phyloP scores from a whole-genome alignment of 495 filamentous ascomycete species.

The Chaetomium fimeti region DNA sequence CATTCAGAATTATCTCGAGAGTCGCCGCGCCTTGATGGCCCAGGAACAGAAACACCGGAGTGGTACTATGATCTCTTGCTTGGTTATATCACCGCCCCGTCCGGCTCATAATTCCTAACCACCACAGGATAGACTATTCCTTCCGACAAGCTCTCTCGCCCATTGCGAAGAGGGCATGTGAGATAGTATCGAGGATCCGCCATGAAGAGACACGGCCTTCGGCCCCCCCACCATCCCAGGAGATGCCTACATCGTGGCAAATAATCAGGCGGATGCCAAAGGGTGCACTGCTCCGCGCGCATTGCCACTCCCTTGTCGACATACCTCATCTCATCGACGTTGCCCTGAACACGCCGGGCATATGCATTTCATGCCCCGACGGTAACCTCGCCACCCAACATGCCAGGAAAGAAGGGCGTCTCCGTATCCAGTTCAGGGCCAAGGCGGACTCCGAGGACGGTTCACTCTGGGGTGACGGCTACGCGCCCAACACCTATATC shows the following conservation, averaged over 20 bases:
- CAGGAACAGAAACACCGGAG: slow-evolving; percentile 81
- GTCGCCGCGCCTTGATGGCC: slow-evolving; percentile 71
- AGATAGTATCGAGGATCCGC: slow-evolving; percentile 75
- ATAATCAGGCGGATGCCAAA: slow-evolving; percentile 88
- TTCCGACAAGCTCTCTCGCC: slow-evolving; percentile 38
- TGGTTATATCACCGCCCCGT: not conserved
- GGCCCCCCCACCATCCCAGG: slow-evolving; percentile 75
- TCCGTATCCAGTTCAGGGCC: slow-evolving; percentile 56
- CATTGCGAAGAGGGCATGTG: slow-evolving; percentile 65
- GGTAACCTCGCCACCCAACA: slow-evolving; percentile 48
- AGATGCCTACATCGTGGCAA: slow-evolving; percentile 77
- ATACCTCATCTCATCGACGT: slow-evolving; percentile 71
- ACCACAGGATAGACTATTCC: slow-evolving; percentile 51
- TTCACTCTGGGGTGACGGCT: slow-evolving; percentile 38
- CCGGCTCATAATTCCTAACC: not conserved
- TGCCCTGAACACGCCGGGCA: slow-evolving; percentile 69
- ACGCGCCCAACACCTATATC: slow-evolving; percentile 56
- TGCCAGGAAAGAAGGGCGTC: slow-evolving; percentile 46
- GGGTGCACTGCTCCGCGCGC: slow-evolving; percentile 82
- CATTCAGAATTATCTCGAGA: slow-evolving; percentile 72
- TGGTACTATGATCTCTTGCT: slow-evolving; percentile 48
- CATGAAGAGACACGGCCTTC: slow-evolving; percentile 60
- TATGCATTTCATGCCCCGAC: slow-evolving; percentile 61
- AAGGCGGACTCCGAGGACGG: slow-evolving; percentile 4
- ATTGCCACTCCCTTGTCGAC: slow-evolving; percentile 88